Evolutionary conservation across 2,329 filamentous ascomycete genomes (phyloP).

Genomic region (Coniochaeta hoffmannii): DNA sequence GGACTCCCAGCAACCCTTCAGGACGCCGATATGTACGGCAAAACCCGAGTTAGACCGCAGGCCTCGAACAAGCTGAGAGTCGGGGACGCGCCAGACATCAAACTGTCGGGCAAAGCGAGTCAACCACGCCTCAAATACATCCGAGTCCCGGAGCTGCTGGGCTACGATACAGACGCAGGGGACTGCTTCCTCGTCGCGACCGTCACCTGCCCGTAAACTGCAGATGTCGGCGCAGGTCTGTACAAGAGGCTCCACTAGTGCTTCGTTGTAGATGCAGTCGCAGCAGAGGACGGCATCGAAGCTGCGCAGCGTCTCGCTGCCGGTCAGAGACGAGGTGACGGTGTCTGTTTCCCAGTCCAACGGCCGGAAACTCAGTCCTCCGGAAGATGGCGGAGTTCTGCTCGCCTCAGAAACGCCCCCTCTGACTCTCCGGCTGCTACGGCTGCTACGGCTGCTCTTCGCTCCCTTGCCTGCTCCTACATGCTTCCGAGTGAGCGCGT

Average conservation of each 20-base stretch:
- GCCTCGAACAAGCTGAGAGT: conserved; percentile 49
- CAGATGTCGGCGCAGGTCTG: conserved; percentile 73
- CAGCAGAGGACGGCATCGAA: conserved; percentile 76
- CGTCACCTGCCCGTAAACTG: conserved; percentile 36
- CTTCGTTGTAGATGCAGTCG: conserved; percentile 94
- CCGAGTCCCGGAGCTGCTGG: conserved; percentile 78
- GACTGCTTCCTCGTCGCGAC: conserved; percentile 7
- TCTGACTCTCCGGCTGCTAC: conserved; percentile 9
- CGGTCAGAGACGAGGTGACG: conserved; percentile 36
- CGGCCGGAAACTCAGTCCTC: conserved; percentile 46
- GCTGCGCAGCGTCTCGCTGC: conserved; percentile 24
- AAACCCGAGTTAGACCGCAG: conserved; percentile 65
- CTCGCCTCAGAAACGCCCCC: background rate
- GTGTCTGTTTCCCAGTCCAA: conserved; percentile 79
- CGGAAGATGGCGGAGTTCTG: conserved; percentile 3
- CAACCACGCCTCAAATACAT: conserved; percentile 81
- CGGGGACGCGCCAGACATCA: conserved; percentile 67
- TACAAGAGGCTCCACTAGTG: conserved; percentile 75
- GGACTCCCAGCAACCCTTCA: conserved; percentile 29
- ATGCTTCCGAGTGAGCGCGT: conserved; percentile 2
- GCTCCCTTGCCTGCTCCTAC: conserved; percentile 6
- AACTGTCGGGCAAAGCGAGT: conserved; percentile 60
- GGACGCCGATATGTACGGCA: conserved; percentile 70
- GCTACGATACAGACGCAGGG: conserved; percentile 74
- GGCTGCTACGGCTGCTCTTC: conserved; percentile 6